A percentile compares a stretch with the other conserved stretches of the same genome.
These are phyloP conservation scores for Apium graveolens DNA, from an alignment of 129 eudicot genomes.

Conservation along the genomic window DNA sequence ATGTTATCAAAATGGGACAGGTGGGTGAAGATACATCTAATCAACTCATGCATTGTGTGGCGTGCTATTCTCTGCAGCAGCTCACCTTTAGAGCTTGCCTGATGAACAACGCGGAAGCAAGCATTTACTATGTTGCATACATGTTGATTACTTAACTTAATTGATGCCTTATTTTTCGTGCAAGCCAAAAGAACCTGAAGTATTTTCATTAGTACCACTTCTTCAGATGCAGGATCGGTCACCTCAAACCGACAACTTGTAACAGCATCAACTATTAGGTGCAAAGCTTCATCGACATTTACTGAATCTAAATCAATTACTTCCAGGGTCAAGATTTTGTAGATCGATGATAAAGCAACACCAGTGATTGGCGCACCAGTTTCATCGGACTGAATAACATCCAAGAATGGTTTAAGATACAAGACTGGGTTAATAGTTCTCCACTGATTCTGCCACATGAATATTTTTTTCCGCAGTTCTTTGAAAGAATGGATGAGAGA, in stretches of 20 bases:
- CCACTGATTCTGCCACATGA: conserved; percentile 70
- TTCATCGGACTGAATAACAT: conserved; percentile 88
- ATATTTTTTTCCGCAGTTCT: conserved; percentile 59
- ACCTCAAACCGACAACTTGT: conserved; percentile 94
- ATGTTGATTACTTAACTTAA: conserved; percentile 77
- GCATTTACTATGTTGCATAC: conserved; percentile 87
- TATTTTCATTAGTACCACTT: conserved; percentile 82
- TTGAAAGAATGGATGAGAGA: conserved; percentile 78
- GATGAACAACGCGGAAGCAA: conserved; percentile 82
- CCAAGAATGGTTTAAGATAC: conserved; percentile 81
- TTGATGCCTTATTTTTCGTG: conserved; percentile 80
- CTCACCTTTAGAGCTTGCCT: conserved; percentile 76
- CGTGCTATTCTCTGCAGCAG: conserved; percentile 79
- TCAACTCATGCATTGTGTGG: conserved; percentile 80
- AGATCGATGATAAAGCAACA: conserved; percentile 79
- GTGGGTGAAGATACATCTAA: conserved; percentile 73
- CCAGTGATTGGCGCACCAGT: conserved; percentile 90
- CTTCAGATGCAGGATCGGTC: conserved; percentile 96
- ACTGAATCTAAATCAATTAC: conserved; percentile 58
- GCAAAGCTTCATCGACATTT: conserved; percentile 68
- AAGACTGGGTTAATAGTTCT: conserved; percentile 51
- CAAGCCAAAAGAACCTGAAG: conserved; percentile 87
- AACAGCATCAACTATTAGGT: conserved; percentile 74
- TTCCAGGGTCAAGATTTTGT: conserved; percentile 75
- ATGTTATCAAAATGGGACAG: conserved; percentile 54